Evolutionary conservation across 768 basidiomycete genomes (phyloP).

Genomic region (Guyanaporus albipodus): DNA sequence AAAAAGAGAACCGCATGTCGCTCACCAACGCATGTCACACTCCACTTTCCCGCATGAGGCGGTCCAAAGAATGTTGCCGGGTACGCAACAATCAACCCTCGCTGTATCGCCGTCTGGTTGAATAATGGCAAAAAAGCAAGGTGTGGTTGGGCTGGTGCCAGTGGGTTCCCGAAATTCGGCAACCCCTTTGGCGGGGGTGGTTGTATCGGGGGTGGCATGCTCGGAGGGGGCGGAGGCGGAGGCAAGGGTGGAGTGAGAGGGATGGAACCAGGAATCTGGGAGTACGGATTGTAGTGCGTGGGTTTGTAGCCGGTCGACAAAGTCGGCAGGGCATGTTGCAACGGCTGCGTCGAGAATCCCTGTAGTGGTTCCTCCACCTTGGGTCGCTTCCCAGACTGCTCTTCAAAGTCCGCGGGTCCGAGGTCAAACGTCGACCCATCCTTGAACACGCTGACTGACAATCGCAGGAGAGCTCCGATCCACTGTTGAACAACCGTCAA

Average conservation of each 20-base stretch:
- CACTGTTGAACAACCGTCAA: conserved; percentile 49
- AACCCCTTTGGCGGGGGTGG: conserved; percentile 34
- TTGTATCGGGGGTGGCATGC: conserved; percentile 31
- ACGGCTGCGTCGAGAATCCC: conserved; percentile 29
- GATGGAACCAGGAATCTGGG: conserved; percentile 11
- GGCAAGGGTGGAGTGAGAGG: too few species aligned
- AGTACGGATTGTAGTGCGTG: conserved; percentile 31
- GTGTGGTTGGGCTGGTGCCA: conserved; percentile 60
- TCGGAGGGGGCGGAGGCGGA: conserved; percentile 25
- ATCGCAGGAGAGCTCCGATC: conserved; percentile 43
- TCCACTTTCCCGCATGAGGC: conserved; percentile 66
- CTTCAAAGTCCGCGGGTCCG: conserved; percentile 24
- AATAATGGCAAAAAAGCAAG: conserved; percentile 67
- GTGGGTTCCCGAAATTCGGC: conserved; percentile 45
- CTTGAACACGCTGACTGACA: conserved; percentile 18
- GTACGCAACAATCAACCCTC: conserved; percentile 60
- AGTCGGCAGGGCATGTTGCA: conserved; percentile 19
- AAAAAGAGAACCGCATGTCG: conserved; percentile 3
- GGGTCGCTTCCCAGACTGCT: conserved; percentile 28
- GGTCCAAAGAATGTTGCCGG: conserved; percentile 58
- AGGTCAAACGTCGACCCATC: conserved; percentile 16
- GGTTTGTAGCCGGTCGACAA: conserved; percentile 17
- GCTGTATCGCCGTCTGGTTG: conserved; percentile 68
- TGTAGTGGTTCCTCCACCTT: conserved; percentile 30
- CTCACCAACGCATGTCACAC: conserved; percentile 65